Evolutionary conservation across 257 asterid species (phyloP).

Genomic region (Petrea volubilis): DNA sequence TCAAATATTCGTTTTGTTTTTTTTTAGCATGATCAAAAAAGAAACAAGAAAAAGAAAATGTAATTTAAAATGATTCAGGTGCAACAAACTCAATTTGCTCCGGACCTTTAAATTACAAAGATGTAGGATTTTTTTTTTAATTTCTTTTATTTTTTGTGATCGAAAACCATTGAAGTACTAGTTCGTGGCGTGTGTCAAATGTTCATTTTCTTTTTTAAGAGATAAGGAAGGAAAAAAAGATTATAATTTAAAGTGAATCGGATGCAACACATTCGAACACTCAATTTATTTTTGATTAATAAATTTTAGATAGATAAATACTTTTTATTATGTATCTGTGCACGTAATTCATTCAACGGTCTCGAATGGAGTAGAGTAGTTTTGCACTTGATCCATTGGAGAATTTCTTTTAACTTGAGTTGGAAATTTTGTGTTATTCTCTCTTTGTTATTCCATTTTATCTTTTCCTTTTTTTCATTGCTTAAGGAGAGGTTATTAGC

Average conservation of each 20-base stretch:
- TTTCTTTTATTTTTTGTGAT: no score
- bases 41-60: not conserved
- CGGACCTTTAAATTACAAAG: not conserved
- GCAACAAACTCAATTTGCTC: not conserved
- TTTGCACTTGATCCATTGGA: not conserved
- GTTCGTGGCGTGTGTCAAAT: no score
- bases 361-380: not conserved
- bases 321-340: not conserved
- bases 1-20: no score
- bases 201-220: no score
- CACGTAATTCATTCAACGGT: not conserved
- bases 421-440: not conserved
- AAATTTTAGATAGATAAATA: not conserved
- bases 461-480: slow-evolving; percentile 54
- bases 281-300: no score
- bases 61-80: no score
- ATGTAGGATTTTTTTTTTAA: no score
- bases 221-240: no score
- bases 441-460: slow-evolving; percentile 40
- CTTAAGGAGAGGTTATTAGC: slow-evolving; percentile 56
- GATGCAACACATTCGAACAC: no score
- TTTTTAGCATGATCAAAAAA: no score
- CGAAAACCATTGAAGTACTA: no score
- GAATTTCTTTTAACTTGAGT: not conserved
- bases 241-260: no score